A percentile compares a stretch with the other conserved stretches of the same genome.
phyloP scores from a whole-genome alignment of 106 monocot genomes.

The Dendrobium chrysotoxum region DNA sequence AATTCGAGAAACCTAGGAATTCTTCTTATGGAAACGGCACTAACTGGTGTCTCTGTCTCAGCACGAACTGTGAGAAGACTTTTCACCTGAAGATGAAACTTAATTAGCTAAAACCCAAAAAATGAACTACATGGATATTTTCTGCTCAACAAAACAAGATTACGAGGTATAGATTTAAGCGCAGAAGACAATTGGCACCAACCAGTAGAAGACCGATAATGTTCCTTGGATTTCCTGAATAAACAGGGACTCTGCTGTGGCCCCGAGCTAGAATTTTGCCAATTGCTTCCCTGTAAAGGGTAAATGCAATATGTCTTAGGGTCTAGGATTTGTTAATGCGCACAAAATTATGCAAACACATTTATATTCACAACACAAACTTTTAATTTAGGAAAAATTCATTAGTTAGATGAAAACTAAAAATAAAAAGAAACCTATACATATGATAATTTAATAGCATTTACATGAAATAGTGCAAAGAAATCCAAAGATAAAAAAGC shows the following conservation, averaged over 20 bases:
- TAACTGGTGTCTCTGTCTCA: conserved; percentile 98
- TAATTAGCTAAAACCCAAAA: neutral
- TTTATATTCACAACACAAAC: neutral
- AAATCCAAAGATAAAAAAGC: neutral
- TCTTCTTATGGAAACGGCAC: conserved; percentile 95
- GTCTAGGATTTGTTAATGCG: neutral
- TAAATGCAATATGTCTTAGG: neutral
- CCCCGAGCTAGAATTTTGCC: conserved; percentile 98
- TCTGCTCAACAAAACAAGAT: conserved; percentile 3
- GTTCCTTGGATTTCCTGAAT: conserved; percentile 86
- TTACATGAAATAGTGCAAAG: no score
- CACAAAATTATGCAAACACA: neutral
- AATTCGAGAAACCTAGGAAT: conserved; percentile 66
- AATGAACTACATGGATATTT: neutral
- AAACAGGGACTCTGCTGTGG: conserved; percentile 96
- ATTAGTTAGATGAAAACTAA: neutral
- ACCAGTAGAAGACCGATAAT: conserved; percentile 97
- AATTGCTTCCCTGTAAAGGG: conserved; percentile 79
- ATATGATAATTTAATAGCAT: neutral
- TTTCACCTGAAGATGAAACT: conserved; percentile 54
- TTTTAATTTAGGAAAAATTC: neutral
- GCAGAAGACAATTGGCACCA: conserved; percentile 12
- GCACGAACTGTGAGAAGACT: conserved; percentile 98
- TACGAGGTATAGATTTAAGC: neutral
- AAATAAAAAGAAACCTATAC: neutral